Evolutionary conservation across 2,329 filamentous ascomycete species (phyloP).

Genomic region (Colletotrichum neosansevieriae): DNA sequence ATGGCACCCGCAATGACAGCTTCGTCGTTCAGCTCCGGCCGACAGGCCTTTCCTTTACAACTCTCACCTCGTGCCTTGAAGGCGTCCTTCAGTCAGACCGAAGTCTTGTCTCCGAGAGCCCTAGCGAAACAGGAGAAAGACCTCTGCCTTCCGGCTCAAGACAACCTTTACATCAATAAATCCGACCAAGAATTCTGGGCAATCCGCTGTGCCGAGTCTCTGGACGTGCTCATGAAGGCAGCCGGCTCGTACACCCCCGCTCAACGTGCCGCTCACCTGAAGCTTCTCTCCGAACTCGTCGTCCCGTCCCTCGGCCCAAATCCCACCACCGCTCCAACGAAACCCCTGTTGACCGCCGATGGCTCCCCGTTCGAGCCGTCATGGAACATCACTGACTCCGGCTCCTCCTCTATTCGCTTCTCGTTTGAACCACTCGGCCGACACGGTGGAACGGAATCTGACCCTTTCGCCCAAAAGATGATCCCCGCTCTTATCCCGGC

Average conservation of each 20-base stretch:
- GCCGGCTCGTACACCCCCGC: conserved; percentile 38
- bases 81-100: conserved; percentile 16
- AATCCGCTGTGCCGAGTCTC: conserved; percentile 35
- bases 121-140: conserved; percentile 34
- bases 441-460: conserved; percentile 26
- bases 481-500: conserved; percentile 36
- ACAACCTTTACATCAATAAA: conserved; percentile 34
- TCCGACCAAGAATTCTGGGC: conserved; percentile 39
- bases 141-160: conserved; percentile 32
- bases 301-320: conserved; percentile 38
- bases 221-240: conserved; percentile 36
- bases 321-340: conserved; percentile 32
- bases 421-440: conserved; percentile 41
- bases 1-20: conserved; percentile 33
- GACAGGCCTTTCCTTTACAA: conserved; percentile 17
- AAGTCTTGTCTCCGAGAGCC: conserved; percentile 25
- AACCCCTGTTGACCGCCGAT: conserved; percentile 36
- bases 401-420: conserved; percentile 38
- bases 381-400: conserved; percentile 40
- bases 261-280: conserved; percentile 33
- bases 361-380: conserved; percentile 39
- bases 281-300: conserved; percentile 37
- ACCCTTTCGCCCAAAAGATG: conserved; percentile 40
- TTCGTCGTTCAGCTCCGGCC: conserved; percentile 21
- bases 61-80: conserved; percentile 23